Evolutionary conservation across 2,329 filamentous ascomycete species (phyloP).

Genomic region (Monilinia laxa): DNA sequence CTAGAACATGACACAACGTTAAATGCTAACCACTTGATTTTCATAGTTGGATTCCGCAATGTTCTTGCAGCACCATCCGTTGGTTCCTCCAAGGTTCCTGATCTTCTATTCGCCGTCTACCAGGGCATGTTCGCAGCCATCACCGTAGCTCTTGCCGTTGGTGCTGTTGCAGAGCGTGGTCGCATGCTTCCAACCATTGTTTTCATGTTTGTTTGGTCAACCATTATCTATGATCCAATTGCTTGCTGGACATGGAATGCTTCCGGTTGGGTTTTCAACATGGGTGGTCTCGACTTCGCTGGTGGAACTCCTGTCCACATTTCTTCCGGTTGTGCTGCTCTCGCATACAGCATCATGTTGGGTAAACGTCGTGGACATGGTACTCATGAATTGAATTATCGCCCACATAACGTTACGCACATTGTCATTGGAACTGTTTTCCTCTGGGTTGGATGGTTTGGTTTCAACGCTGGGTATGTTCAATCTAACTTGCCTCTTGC

Average conservation of each 20-base stretch:
- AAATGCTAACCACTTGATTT: constrained; percentile 6
- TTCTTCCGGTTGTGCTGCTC: constrained; percentile 74
- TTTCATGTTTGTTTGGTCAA: constrained; percentile 93
- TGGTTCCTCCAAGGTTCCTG: constrained; percentile 70
- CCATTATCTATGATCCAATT: constrained; percentile 86
- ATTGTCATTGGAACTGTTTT: constrained; percentile 92
- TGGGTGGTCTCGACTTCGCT: constrained; percentile 85
- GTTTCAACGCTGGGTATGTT: constrained; percentile 74
- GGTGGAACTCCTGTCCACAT: constrained; percentile 91
- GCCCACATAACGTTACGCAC: constrained; percentile 89
- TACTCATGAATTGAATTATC: constrained; percentile 85
- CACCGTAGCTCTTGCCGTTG: constrained; percentile 80
- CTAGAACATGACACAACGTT: constrained; percentile 8
- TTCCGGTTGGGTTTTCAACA: constrained; percentile 72
- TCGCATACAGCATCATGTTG: constrained; percentile 89
- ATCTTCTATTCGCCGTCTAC: constrained; percentile 82
- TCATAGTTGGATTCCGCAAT: constrained; percentile 64
- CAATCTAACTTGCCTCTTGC: neutral
- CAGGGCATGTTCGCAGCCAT: constrained; percentile 87
- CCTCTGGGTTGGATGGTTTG: constrained; percentile 94
- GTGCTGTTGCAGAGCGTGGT: constrained; percentile 82
- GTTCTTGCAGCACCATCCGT: constrained; percentile 76
- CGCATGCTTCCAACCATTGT: constrained; percentile 84
- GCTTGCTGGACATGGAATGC: constrained; percentile 96
- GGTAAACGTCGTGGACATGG: constrained; percentile 71